These are phyloP conservation scores for Lachnellula arida DNA, from an alignment of 2,329 filamentous ascomycete species.

Conservation along the genomic window DNA sequence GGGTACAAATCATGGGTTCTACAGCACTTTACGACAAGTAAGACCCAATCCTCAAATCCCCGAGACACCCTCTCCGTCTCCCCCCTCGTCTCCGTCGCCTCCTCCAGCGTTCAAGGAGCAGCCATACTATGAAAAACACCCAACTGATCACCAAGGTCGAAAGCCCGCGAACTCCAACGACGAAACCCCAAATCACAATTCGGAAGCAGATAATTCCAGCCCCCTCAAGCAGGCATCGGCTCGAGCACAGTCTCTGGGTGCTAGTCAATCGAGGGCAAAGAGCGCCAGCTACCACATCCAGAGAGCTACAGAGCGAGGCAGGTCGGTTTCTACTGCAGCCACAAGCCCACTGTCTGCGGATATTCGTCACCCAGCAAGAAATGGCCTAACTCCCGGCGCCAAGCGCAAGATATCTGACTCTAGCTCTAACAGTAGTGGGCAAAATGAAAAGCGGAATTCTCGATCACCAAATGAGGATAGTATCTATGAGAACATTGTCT, in stretches of 20 bases:
- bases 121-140: constrained; percentile 3
- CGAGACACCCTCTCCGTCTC: constrained; percentile 17
- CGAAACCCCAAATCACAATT: constrained; percentile 2
- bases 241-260: constrained; percentile 6
- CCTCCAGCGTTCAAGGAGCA: constrained; percentile 8
- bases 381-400: not conserved
- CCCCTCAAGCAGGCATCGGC: constrained; percentile 9
- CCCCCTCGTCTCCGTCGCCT: constrained; percentile 1
- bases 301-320: constrained; percentile 22
- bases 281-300: constrained; percentile 25
- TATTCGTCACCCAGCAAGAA: constrained; percentile 8
- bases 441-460: constrained; percentile 1
- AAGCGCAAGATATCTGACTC: constrained; percentile 12
- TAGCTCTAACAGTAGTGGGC: not conserved
- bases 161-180: constrained; percentile 12
- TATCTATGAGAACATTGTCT: constrained; percentile 26
- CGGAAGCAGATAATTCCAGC: constrained; percentile 9
- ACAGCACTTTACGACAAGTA: constrained; percentile 17
- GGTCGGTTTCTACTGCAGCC: constrained; percentile 26
- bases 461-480: constrained; percentile 14
- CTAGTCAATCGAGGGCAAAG: constrained; percentile 13
- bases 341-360: constrained; percentile 24
- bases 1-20: constrained; percentile 6
- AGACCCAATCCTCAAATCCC: constrained; percentile 19
- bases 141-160: constrained; percentile 17